phyloP scores from a whole-genome alignment of 2,329 filamentous ascomycete species.

The Fusarium sacchari region DNA sequence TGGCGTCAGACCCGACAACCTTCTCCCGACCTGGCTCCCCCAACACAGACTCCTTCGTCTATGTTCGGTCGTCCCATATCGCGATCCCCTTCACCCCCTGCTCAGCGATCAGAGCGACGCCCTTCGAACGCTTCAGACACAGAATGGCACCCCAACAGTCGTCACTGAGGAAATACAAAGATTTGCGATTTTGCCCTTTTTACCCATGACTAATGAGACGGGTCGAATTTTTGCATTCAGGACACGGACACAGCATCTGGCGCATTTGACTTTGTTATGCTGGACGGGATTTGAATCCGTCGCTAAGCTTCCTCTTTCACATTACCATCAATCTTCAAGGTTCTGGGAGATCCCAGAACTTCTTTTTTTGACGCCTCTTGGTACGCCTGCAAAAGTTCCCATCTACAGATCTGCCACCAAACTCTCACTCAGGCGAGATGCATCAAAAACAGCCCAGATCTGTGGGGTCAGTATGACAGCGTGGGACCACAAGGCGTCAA shows the following conservation, averaged over 20 bases:
- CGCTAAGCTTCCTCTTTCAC: background rate
- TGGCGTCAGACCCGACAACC: slow-evolving; percentile 63
- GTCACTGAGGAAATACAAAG: slow-evolving; percentile 18
- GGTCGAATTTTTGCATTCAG: slow-evolving; percentile 13
- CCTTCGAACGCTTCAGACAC: slow-evolving; percentile 41
- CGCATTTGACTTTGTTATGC: slow-evolving; percentile 18
- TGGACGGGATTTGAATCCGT: background rate
- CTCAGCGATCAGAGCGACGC: slow-evolving; percentile 40
- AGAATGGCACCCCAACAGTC: slow-evolving; percentile 37
- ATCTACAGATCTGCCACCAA: background rate
- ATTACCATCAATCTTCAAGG: background rate
- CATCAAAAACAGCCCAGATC: slow-evolving; percentile 27
- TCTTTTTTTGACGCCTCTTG: background rate
- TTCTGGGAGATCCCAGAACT: background rate
- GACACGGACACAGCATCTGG: slow-evolving; percentile 19
- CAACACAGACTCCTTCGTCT: slow-evolving; percentile 43
- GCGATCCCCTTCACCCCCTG: slow-evolving; percentile 42
- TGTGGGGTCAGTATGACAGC: slow-evolving; percentile 15
- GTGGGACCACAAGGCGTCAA: slow-evolving; percentile 4
- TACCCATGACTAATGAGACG: slow-evolving; percentile 22
- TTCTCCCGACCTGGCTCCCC: slow-evolving; percentile 47
- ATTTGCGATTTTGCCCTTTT: background rate
- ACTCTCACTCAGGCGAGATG: slow-evolving; percentile 1
- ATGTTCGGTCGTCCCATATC: slow-evolving; percentile 35
- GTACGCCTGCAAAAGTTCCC: background rate